Evolutionary conservation across 306 rosid genomes (phyloP), one percentile per base, ranked within the genome.

Genomic region (Cucumis hystrix): DNA sequence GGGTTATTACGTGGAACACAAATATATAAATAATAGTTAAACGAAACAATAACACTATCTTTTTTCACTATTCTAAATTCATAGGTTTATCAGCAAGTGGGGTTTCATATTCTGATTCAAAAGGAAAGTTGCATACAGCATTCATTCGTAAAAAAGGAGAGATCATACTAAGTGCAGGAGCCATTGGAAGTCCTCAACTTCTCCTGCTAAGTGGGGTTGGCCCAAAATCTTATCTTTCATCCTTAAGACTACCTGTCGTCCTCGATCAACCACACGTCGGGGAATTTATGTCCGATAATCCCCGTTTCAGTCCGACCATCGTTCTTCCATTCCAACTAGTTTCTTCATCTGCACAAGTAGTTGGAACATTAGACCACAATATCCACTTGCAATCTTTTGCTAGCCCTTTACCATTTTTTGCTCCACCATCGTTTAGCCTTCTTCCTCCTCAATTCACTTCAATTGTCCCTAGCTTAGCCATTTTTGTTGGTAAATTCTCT

Each of bases 151-250:
- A 41, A 18, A 73, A 76, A 5, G 79, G 84, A 30, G 82, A 82
- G 60, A 78, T 79, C 8, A 82, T 85, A 20, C 3, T 77, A 0
- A 82, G 87, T 37, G 85, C 82, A 1, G 87, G 85, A 30, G 70
- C 85, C 13, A 56, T 82, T 20, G 85, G 85, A 1, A 85, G 80
- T 35, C 82, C 83, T 66, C 88, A 79, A 28, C 83, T 82, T 28
- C 78, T 82, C 8, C 83, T 79, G 3, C 80, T 79, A 4, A 79
- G 82, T 49, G 85, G 85, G 15, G 59, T 85, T 40, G 85, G 85
- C 47, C 77, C 82, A 28, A 33, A 14, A 1, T 23, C 78, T 6
- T 45, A 79, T 18, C 81, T 79, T 20, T 79, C 80, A 0, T 72
- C 77, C 6, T 15, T 76, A 2, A 39, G 30, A 2, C 80, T 85